phyloP scores from a whole-genome alignment of 106 monocot genomes.

The Amphibolis antarctica region DNA sequence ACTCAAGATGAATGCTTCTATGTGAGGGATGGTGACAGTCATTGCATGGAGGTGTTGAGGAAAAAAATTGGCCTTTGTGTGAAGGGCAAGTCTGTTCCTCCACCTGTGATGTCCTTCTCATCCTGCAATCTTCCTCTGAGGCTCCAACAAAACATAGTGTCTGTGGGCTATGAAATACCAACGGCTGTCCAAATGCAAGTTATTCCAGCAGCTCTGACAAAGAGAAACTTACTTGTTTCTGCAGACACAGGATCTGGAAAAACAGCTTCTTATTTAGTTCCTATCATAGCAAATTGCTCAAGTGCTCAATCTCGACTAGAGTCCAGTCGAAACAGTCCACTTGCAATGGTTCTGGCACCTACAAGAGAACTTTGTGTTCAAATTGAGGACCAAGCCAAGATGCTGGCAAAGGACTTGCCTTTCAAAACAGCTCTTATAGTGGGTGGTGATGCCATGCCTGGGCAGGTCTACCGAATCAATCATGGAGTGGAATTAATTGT shows the following conservation, averaged over 20 bases:
- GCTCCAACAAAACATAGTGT: slow-evolving; percentile 57
- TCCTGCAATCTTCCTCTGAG: slow-evolving; percentile 51
- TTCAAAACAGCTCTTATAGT: slow-evolving; percentile 89
- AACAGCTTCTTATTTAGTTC: slow-evolving; percentile 73
- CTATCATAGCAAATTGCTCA: slow-evolving; percentile 44
- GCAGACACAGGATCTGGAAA: slow-evolving; percentile 82
- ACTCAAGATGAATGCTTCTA: slow-evolving; percentile 64
- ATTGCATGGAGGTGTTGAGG: slow-evolving; percentile 36
- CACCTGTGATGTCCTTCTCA: slow-evolving; percentile 46
- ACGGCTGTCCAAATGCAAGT: slow-evolving; percentile 82
- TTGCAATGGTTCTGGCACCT: slow-evolving; percentile 69
- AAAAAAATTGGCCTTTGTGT: slow-evolving; percentile 44
- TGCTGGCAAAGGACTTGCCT: slow-evolving; percentile 60
- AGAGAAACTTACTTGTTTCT: slow-evolving; percentile 58
- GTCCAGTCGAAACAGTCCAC: slow-evolving; percentile 22
- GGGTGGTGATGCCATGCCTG: slow-evolving; percentile 62
- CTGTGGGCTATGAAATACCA: slow-evolving; percentile 54
- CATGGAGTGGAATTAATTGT: slow-evolving; percentile 67
- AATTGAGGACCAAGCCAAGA: slow-evolving; percentile 74
- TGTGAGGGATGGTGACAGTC: slow-evolving; percentile 31
- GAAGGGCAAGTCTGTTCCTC: slow-evolving; percentile 37
- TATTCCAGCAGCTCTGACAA: slow-evolving; percentile 50
- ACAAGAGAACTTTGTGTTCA: slow-evolving; percentile 82
- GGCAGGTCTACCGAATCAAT: slow-evolving; percentile 52
- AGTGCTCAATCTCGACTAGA: slow-evolving; percentile 5